Percentiles rank a stretch among this genome's conserved stretches.
phyloP scores from a whole-genome alignment of 345 rosid genomes.

The Murraya koenigii region DNA sequence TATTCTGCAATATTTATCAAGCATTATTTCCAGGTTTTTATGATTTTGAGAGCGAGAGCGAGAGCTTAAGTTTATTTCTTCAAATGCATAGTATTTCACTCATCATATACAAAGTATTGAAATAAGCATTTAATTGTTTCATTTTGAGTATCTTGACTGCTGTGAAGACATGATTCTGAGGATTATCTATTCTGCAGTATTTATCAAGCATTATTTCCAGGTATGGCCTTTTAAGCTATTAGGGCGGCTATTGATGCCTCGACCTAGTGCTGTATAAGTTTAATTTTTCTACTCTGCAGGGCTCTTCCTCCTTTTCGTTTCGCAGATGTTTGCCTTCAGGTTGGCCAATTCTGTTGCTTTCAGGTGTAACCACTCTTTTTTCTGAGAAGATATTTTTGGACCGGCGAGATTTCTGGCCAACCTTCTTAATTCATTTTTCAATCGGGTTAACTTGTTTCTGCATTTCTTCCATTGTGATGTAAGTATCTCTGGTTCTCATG shows the following conservation, averaged over 20 bases:
- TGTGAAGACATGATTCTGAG: constrained; percentile 72
- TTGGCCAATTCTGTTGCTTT: constrained; percentile 55
- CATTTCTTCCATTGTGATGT: constrained; percentile 54
- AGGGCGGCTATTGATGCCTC: neutral
- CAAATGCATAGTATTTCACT: too few relatives aligned
- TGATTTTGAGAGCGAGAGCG: too few relatives aligned
- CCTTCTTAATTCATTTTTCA: constrained; percentile 47
- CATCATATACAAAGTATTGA: neutral
- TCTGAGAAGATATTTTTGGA: constrained; percentile 55
- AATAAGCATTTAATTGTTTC: neutral
- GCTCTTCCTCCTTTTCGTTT: constrained; percentile 60
- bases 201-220: constrained; percentile 77
- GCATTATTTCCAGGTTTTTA: constrained; percentile 83
- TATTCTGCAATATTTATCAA: constrained; percentile 71
- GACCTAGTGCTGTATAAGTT: constrained; percentile 5
- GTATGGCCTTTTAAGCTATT: constrained; percentile 31
- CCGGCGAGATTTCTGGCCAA: constrained; percentile 53
- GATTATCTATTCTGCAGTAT: constrained; percentile 65
- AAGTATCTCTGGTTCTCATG: constrained; percentile 31
- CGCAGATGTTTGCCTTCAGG: constrained; percentile 68
- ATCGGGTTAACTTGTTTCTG: constrained; percentile 51
- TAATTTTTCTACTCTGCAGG: constrained; percentile 33
- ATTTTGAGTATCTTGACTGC: constrained; percentile 43
- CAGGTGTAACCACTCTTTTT: constrained; percentile 50
- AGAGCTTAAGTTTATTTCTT: too few relatives aligned